Conservation (phyloP, 495 filamentous ascomycete species). For the Penicillium egyptiacum region DNA sequence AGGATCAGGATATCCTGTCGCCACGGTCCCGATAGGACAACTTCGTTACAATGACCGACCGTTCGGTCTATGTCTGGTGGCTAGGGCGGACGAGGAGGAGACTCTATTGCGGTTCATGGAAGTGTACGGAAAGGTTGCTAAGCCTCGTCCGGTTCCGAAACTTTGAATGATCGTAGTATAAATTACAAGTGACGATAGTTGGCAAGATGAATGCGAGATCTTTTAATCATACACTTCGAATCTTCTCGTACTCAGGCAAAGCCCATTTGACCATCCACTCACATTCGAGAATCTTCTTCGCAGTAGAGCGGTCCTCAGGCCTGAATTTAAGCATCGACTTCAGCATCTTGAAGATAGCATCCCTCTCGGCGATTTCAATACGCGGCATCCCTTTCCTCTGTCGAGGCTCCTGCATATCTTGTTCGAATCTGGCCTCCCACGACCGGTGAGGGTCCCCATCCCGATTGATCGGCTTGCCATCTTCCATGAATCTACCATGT, state of each 20-base stretch:
- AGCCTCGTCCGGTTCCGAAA: conserved; percentile 21
- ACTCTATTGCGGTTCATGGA: conserved; percentile 31
- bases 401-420: conserved; percentile 18
- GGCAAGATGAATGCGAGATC: too few species aligned
- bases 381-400: conserved; percentile 7
- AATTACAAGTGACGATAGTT: too few species aligned
- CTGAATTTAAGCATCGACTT: conserved; percentile 36
- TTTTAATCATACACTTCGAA: conserved; percentile 2
- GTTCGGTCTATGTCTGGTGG: conserved; percentile 34
- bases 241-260: conserved; percentile 24
- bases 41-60: conserved; percentile 35
- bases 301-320: conserved; percentile 30
- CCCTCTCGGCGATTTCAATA: conserved; percentile 6
- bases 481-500: conserved; percentile 16
- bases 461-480: conserved; percentile 15
- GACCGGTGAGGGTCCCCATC: conserved; percentile 3
- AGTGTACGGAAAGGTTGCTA: conserved; percentile 23
- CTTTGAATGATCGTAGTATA: not conserved
- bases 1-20: conserved; percentile 33
- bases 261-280: conserved; percentile 42
- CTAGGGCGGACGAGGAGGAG: conserved; percentile 23
- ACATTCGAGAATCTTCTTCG: conserved; percentile 31
- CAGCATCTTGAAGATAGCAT: conserved; percentile 21
- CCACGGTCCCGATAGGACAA: conserved; percentile 32
- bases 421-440: conserved; percentile 15